phyloP scores from a whole-genome alignment of 305 asterid species.

The Rubia peregrina region DNA sequence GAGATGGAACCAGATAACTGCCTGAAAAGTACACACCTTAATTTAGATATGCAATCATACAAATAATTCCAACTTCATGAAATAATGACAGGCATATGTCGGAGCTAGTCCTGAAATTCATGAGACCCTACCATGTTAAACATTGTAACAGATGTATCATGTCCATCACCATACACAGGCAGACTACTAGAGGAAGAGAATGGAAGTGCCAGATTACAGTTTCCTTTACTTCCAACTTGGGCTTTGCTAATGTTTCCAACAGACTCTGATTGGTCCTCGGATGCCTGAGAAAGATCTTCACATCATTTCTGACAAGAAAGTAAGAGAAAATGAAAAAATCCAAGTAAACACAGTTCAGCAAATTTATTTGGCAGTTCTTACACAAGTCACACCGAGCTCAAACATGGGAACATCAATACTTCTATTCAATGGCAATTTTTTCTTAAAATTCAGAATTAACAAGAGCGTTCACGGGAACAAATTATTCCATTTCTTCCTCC shows the following conservation, averaged over 20 bases:
- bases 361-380: not conserved
- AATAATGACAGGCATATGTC: constrained; percentile 10
- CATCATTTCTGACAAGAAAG: constrained; percentile 48
- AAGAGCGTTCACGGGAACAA: not conserved
- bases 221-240: constrained; percentile 24
- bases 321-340: not conserved
- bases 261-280: constrained; percentile 55
- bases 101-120: constrained; percentile 17
- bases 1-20: constrained; percentile 85
- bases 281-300: constrained; percentile 52
- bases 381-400: not conserved
- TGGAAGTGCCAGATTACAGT: constrained; percentile 4
- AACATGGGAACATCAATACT: not conserved
- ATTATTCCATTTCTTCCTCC: not conserved
- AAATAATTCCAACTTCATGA: constrained; percentile 15
- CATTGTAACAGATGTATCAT: constrained; percentile 24
- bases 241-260: constrained; percentile 22
- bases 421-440: too few relatives aligned
- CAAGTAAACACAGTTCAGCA: constrained; percentile 1
- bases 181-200: constrained; percentile 20
- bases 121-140: constrained; percentile 25
- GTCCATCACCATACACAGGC: constrained; percentile 21
- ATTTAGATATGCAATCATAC: constrained; percentile 20
- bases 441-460: not conserved
- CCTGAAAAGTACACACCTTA: constrained; percentile 43